phyloP scores from a whole-genome alignment of 352 stramenopile species.

The Phytophthora pisi region DNA sequence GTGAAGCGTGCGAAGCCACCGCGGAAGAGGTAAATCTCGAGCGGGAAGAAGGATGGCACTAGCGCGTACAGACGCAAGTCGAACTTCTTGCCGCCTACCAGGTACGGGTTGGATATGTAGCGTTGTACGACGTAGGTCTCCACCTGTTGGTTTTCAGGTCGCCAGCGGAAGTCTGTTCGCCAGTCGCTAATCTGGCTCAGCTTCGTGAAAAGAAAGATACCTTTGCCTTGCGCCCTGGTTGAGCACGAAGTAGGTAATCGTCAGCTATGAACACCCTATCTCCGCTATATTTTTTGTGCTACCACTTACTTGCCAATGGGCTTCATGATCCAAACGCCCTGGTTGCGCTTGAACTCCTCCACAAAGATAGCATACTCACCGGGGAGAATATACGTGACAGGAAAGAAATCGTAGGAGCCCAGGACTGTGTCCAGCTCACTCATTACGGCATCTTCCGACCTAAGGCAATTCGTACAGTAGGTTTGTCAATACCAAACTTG shows the following conservation, averaged over 20 bases:
- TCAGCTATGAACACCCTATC: slow-evolving; percentile 5
- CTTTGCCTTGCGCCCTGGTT: slow-evolving; percentile 83
- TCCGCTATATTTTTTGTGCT: neutral
- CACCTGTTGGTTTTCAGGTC: slow-evolving; percentile 78
- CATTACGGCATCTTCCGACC: slow-evolving; percentile 47
- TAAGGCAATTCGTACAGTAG: slow-evolving; percentile 10
- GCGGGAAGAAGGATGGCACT: slow-evolving; percentile 91
- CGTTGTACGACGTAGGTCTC: slow-evolving; percentile 95
- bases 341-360: slow-evolving; percentile 92
- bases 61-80: slow-evolving; percentile 94
- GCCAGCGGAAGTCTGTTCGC: slow-evolving; percentile 89
- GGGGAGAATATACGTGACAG: slow-evolving; percentile 94
- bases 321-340: slow-evolving; percentile 97
- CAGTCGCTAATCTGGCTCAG: slow-evolving; percentile 94
- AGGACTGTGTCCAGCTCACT: slow-evolving; percentile 32
- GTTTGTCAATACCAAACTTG: neutral
- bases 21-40: slow-evolving; percentile 93
- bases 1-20: slow-evolving; percentile 93
- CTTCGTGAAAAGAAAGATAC: slow-evolving; percentile 96
- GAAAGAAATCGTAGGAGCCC: slow-evolving; percentile 91
- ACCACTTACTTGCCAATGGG: slow-evolving; percentile 85
- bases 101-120: slow-evolving; percentile 94
- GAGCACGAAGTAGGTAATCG: neutral
- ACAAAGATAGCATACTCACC: slow-evolving; percentile 95
- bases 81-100: slow-evolving; percentile 96